Evolutionary conservation across 257 asterid genomes (phyloP), one percentile per base, ranked within the genome.

Genomic region (Thymus quinquecostatus): DNA sequence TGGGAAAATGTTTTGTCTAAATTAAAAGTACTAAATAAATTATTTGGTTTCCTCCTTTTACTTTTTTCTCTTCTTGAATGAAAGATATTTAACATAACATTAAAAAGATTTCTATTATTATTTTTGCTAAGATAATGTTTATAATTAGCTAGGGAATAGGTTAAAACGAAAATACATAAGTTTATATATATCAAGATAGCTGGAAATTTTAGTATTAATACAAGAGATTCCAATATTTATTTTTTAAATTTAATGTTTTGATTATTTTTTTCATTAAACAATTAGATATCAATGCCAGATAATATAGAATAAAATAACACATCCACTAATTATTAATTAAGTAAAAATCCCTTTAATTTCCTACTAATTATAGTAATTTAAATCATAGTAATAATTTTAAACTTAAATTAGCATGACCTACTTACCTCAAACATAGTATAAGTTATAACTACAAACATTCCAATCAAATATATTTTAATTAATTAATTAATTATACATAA

Each of bases 391-490:
- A 36, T 49, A 58, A 12, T 12, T 29, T 49, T 51, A 50, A 50
- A 11, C 45, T 3, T 10, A 54, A 62, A 62, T 54, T 33, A 64
- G 32, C 40, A 30, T 47, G 38, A 70, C 41, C 32, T 27, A 53
- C 61, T 66, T 60, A 36, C 74, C 69, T 57, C 51, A 43, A 65
- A 69, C 60, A 72, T 73, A 57, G 63, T 36, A 69, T 47, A 59
- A 7, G 60, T 75, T 36, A 69, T 47, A 59, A 7, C 65, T 75
- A 51, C 13, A 65, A 66, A 68, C 70, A 74, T 74, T 73, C 76
- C 44, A 8, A 33, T 49, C 43, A 11, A 5, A 4, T 38, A 38
- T 38, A 34, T 21, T 21, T 21, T 21, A 21, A 38, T 5, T 4
- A 43, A 59, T 49, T 67, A 53, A 66, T 10, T 1, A 40, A 50